Conservation (phyloP, 108 stramenopile genomes). For the Skeletonema grethae region DNA sequence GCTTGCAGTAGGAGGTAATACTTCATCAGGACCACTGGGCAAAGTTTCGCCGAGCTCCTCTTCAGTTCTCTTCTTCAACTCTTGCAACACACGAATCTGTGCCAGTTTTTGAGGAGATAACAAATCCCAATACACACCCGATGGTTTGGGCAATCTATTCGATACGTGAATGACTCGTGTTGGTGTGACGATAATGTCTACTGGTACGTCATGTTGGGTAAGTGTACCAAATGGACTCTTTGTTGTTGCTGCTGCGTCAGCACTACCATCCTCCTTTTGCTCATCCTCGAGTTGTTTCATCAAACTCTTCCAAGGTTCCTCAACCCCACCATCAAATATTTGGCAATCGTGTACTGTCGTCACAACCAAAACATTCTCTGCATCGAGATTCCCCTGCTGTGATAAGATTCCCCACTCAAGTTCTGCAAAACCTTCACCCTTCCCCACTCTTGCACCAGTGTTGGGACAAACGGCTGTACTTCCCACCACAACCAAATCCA, state of each 20-base stretch:
- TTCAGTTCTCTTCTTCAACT: conserved; percentile 64
- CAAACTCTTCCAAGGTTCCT: conserved; percentile 38
- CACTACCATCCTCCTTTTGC: not conserved
- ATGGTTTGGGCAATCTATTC: conserved; percentile 62
- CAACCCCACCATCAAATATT: conserved; percentile 45
- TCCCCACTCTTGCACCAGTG: conserved; percentile 75
- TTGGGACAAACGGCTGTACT: conserved; percentile 75
- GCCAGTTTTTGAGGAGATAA: conserved; percentile 74
- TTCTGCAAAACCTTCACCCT: conserved; percentile 80
- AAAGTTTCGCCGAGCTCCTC: conserved; percentile 35
- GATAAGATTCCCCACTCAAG: conserved; percentile 80
- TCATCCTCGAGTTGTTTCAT: not conserved
- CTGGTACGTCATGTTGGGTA: conserved; percentile 75
- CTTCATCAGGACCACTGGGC: conserved; percentile 72
- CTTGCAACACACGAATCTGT: conserved; percentile 63
- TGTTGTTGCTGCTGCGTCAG: not conserved
- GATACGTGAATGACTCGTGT: conserved; percentile 63
- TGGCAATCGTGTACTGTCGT: conserved; percentile 75
- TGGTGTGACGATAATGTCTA: conserved; percentile 76
- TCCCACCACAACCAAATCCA: conserved; percentile 73
- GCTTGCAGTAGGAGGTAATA: conserved; percentile 64
- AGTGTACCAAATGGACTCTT: conserved; percentile 49
- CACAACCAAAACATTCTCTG: conserved; percentile 54
- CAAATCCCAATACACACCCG: conserved; percentile 73
- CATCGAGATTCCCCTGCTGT: conserved; percentile 66